A percentile compares a stretch with the other conserved stretches of the same genome.
Conservation (phyloP, 2,329 filamentous ascomycete genomes). For the Nothophaeocryptopus gaeumannii region DNA sequence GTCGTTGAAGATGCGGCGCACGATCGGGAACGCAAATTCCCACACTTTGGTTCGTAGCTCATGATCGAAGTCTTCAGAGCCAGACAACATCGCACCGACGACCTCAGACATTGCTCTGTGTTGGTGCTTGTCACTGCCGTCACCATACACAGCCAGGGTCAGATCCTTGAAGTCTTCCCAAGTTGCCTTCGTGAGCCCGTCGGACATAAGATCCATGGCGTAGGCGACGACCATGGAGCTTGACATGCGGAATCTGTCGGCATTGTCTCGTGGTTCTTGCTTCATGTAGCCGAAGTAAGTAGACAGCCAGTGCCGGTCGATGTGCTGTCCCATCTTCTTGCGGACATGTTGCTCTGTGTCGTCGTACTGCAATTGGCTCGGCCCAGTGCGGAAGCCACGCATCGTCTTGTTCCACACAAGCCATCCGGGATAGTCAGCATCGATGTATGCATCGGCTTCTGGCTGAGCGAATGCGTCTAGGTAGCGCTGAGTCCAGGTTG, state of each 20-base stretch:
- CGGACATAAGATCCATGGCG: slow-evolving; percentile 84
- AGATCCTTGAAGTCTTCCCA: slow-evolving; percentile 87
- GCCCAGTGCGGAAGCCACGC: slow-evolving; percentile 71
- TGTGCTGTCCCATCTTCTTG: slow-evolving; percentile 72
- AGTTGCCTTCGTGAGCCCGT: slow-evolving; percentile 70
- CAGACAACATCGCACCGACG: slow-evolving; percentile 76
- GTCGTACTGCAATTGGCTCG: slow-evolving; percentile 73
- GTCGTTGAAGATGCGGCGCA: slow-evolving; percentile 83
- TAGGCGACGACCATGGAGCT: slow-evolving; percentile 85
- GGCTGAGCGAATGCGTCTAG: slow-evolving; percentile 73
- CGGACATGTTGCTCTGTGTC: slow-evolving; percentile 72
- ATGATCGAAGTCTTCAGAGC: slow-evolving; percentile 72
- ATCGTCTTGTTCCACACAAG: slow-evolving; percentile 90
- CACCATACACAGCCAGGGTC: slow-evolving; percentile 73
- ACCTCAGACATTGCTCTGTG: slow-evolving; percentile 95
- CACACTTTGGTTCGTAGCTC: slow-evolving; percentile 75
- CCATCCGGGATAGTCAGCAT: slow-evolving; percentile 92
- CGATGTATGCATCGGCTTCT: slow-evolving; percentile 82
- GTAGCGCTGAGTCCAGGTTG: slow-evolving; percentile 74
- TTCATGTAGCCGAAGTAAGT: slow-evolving; percentile 91
- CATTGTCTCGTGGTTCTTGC: slow-evolving; percentile 83
- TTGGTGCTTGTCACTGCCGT: slow-evolving; percentile 96
- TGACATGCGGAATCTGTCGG: slow-evolving; percentile 84
- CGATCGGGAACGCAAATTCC: slow-evolving; percentile 85
- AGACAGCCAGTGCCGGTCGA: slow-evolving; percentile 82